Evolutionary conservation across 1,284 basidiomycete species (phyloP), one percentile per base, ranked within the genome.

Genomic region (Tylopilus orsonianus): DNA sequence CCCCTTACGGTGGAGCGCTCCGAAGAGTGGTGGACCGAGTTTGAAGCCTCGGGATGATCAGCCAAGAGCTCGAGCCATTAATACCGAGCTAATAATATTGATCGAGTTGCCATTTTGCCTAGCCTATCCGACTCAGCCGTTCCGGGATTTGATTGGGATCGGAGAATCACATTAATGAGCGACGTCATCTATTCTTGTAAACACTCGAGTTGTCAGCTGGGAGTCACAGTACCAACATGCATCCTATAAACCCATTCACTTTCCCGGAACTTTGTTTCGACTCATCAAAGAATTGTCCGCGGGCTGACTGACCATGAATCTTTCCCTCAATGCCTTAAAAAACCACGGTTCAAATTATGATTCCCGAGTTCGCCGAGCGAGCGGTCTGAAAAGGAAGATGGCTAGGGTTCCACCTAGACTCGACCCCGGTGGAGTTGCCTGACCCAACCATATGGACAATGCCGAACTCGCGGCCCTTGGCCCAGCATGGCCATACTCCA

Each of bases 401-500:
- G 13, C 14, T 19, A 3, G 26, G 23, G 24, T 41, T 50, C 19
- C 33, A 40, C 5, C 32, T 38, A 8, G 45, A 41, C 29, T 24
- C 59, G 16, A 20, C 16, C 29, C 41, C 33, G 4, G 37, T 32
- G 12, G 50, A 62, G 18, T 51, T 46, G n/a, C 41, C 44, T 6
- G 50, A 45, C 16, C 48, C 53, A 35, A 33, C 20, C 14, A n/a
- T 14, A 41, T 62, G 4, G 50, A 54, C 36, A 16, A 4, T 4
- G 26, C 37, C 8, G 60, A 64, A 26, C 55, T 75, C 22, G 65
- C 71, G 2, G 62, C 67, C 10, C 60, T 75, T 47, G 18, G 72
- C 71, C 2, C 55, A 63, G 27, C 65, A 75, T 41, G 72, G 73
- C n/a, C 71, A 71, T 4, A 71, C 71, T 5, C 68, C 69, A 22